Evolutionary conservation across 305 asterid genomes (phyloP).

Genomic region (Ajuga reptans): DNA sequence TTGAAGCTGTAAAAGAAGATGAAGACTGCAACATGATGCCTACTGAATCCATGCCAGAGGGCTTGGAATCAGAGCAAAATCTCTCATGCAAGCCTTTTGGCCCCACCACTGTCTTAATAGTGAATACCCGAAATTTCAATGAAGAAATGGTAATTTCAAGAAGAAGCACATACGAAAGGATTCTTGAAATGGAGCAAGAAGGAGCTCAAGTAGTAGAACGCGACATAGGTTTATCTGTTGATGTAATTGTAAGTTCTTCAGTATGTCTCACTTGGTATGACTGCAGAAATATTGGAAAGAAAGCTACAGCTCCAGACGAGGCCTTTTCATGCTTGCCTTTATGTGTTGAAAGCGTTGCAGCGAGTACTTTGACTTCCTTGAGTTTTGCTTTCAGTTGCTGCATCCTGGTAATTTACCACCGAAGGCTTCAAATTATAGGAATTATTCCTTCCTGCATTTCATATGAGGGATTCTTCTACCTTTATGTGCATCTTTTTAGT

Average conservation of each 20-base stretch:
- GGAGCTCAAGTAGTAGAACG: slow-evolving; percentile 91
- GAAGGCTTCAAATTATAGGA: slow-evolving; percentile 11
- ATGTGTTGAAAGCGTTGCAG: slow-evolving; percentile 87
- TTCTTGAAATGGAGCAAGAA: slow-evolving; percentile 74
- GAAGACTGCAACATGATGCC: slow-evolving; percentile 38
- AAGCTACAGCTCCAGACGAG: slow-evolving; percentile 75
- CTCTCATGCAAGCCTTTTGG: slow-evolving; percentile 34
- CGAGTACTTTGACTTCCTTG: slow-evolving; percentile 72
- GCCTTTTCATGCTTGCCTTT: slow-evolving; percentile 75
- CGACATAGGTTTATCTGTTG: slow-evolving; percentile 72
- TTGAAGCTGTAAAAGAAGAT: slow-evolving; percentile 35
- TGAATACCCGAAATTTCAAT: slow-evolving; percentile 71
- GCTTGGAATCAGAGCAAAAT: slow-evolving; percentile 42
- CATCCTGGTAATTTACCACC: slow-evolving; percentile 69
- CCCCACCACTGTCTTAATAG: slow-evolving; percentile 52
- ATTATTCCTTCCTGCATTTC: slow-evolving; percentile 16
- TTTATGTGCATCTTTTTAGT: slow-evolving; percentile 6
- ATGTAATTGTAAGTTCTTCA: slow-evolving; percentile 61
- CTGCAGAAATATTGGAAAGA: slow-evolving; percentile 70
- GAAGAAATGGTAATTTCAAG: slow-evolving; percentile 89
- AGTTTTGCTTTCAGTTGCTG: slow-evolving; percentile 93
- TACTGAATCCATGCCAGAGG: slow-evolving; percentile 34
- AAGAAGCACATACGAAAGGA: slow-evolving; percentile 82
- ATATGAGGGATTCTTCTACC: slow-evolving; percentile 15
- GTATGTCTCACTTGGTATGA: slow-evolving; percentile 88